A percentile compares a stretch with the other conserved stretches of the same genome.
These are phyloP conservation scores for Kodamaea derodonti DNA, from an alignment of 1,139 yeast genomes.

Conservation along the genomic window DNA sequence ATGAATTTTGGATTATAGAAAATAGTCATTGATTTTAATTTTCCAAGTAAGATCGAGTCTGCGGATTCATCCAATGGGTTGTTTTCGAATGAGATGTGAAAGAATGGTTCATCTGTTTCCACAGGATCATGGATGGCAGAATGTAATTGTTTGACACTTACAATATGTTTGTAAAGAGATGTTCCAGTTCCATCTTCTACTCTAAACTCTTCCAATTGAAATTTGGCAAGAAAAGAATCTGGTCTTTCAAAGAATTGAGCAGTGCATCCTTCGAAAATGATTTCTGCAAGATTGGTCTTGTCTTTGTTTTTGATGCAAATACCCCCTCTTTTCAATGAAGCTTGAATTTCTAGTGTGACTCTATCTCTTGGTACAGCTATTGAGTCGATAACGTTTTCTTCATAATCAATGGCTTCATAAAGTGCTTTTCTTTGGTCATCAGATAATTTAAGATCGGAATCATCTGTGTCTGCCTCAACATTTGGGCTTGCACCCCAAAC, in stretches of 20 bases:
- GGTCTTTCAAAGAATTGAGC: constrained; percentile 74
- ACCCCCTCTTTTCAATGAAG: constrained; percentile 75
- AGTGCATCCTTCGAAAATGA: constrained; percentile 79
- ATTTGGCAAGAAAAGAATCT: constrained; percentile 68
- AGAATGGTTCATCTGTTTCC: constrained; percentile 54
- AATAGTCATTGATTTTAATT: constrained; percentile 82
- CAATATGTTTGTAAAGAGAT: constrained; percentile 77
- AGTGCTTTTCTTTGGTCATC: constrained; percentile 78
- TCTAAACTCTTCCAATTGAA: constrained; percentile 74
- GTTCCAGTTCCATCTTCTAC: constrained; percentile 82
- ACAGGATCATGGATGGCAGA: constrained; percentile 22
- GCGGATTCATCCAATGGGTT: constrained; percentile 84
- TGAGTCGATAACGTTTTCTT: constrained; percentile 56
- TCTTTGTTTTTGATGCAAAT: constrained; percentile 50
- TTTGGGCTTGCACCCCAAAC: constrained; percentile 16
- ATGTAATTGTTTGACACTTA: constrained; percentile 71
- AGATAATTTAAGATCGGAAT: constrained; percentile 38
- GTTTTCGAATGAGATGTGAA: constrained; percentile 76
- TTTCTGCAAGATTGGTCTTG: constrained; percentile 58
- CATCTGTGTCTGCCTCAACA: constrained; percentile 14
- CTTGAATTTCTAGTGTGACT: constrained; percentile 60
- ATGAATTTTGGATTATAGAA: constrained; percentile 81
- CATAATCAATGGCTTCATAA: constrained; percentile 91
- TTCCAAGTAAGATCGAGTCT: constrained; percentile 70
- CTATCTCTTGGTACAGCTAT: constrained; percentile 74